Conservation (phyloP, 495 filamentous ascomycete genomes). For the Apodospora peruviana region DNA sequence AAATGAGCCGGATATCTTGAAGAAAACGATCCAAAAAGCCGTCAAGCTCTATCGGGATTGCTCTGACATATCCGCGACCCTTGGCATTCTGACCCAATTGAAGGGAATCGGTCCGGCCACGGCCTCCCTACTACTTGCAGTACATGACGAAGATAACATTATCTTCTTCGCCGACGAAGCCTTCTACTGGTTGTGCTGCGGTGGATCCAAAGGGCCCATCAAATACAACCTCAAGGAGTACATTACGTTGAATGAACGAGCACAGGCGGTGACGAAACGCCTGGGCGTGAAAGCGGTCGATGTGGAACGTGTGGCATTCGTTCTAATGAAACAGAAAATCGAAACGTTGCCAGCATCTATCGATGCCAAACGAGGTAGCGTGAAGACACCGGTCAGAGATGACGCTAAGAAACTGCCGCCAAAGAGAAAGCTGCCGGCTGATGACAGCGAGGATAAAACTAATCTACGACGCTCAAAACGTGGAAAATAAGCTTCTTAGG, state of each 20-base stretch:
- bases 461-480: conserved; percentile 26
- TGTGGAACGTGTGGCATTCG: conserved; percentile 65
- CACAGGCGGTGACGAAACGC: conserved; percentile 38
- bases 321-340: conserved; percentile 39
- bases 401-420: conserved; percentile 3
- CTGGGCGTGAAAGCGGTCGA: conserved; percentile 53
- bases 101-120: conserved; percentile 69
- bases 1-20: conserved; percentile 44
- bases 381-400: neutral
- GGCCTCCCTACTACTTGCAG: conserved; percentile 62
- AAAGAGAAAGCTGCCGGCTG: conserved; percentile 30
- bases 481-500: conserved; percentile 17
- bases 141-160: conserved; percentile 48
- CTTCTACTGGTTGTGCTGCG: conserved; percentile 58
- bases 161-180: conserved; percentile 77
- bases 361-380: neutral
- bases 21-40: conserved; percentile 42
- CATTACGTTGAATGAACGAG: conserved; percentile 41
- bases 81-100: conserved; percentile 44
- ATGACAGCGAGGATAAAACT: conserved; percentile 10
- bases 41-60: conserved; percentile 41
- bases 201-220: conserved; percentile 40
- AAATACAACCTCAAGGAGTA: conserved; percentile 68
- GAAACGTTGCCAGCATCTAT: neutral
- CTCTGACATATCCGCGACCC: conserved; percentile 41